phyloP scores from a whole-genome alignment of 2,329 filamentous ascomycete genomes.

The Aspergillus flavus region DNA sequence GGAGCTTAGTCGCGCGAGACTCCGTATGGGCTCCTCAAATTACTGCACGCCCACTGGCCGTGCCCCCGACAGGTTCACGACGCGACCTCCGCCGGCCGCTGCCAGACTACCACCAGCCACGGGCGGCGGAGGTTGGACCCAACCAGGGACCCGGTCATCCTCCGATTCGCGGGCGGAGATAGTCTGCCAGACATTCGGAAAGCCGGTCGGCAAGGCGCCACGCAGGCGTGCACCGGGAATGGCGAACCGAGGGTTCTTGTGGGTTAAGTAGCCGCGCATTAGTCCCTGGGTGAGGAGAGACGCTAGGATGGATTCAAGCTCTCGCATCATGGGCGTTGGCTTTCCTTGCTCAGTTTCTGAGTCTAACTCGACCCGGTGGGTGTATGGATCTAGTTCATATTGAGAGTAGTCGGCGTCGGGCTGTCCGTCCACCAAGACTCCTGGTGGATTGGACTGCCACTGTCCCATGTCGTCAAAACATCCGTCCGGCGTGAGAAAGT shows the following conservation, averaged over 20 bases:
- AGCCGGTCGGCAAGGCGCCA: constrained; percentile 53
- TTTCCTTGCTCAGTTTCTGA: constrained; percentile 22
- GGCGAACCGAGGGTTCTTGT: constrained; percentile 74
- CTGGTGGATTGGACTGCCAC: constrained; percentile 27
- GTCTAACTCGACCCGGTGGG: constrained; percentile 34
- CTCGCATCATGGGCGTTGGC: constrained; percentile 53
- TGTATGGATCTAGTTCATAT: constrained; percentile 61
- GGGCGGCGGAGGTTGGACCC: constrained; percentile 58
- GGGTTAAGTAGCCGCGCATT: constrained; percentile 81
- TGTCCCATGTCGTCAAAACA: constrained; percentile 38
- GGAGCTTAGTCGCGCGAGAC: background rate
- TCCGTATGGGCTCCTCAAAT: background rate
- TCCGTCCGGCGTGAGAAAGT: constrained; percentile 38
- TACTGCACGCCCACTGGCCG: constrained; percentile 51
- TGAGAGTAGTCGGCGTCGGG: constrained; percentile 39
- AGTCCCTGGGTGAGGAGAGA: constrained; percentile 79
- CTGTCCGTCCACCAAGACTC: constrained; percentile 31
- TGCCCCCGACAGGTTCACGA: constrained; percentile 60
- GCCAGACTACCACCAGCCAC: constrained; percentile 20
- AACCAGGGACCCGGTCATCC: constrained; percentile 71
- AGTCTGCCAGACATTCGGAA: constrained; percentile 73
- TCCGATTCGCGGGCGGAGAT: constrained; percentile 63
- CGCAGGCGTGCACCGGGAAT: constrained; percentile 67
- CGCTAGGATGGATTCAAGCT: constrained; percentile 77
- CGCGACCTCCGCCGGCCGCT: constrained; percentile 51